Base-by-base conservation (phyloP, 805 yeast species). In the Suhomyces emberorum region DNA sequence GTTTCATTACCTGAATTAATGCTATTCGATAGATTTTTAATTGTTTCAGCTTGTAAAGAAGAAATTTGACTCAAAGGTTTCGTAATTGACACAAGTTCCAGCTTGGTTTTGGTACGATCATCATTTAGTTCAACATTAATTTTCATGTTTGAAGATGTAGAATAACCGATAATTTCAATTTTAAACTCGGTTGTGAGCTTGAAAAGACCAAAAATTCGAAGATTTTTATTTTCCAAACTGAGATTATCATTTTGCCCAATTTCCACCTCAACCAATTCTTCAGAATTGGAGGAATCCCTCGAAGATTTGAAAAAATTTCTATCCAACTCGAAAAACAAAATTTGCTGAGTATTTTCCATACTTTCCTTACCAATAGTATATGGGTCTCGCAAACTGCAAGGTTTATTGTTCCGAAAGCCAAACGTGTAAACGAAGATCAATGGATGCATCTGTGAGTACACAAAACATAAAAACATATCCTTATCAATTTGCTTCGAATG, bases 301-400 rank as follows among this genome's bases (percentile, higher is more conserved):
- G 10, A 7, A 9, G 26, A 23, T 23, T 14, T 11, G 12, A 9
- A 23, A 8, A 32, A 20, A 11, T 25, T 3, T 2, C 17, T 17
- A 4, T 26, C 14, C 10, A 45, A 24, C 12, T 39, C 37, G 14
- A 16, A 16, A n/a, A 51, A 30, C 20, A 26, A 30, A 6, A 55
- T 26, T 29, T 55, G 53, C 28, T 43, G 46, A 11, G 50, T 20
- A 17, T 38, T 35, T 3, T 40, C 43, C 7, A 32, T 28, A 5
- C 23, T 24, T 2, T 28, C 33, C 15, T 35, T 34, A 20, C 44
- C 42, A 12, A 57, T 34, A 29, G 34, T 53, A 39, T 58, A 61
- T 3, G 69, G 69, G 41, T 72, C 76, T 28, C 57, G 55, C 6
- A 60, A 37, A 4, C 69, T 59, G 20, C 51, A 54, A 0, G 77